phyloP scores from a whole-genome alignment of 768 basidiomycete genomes.

The Lentinula edodes region DNA sequence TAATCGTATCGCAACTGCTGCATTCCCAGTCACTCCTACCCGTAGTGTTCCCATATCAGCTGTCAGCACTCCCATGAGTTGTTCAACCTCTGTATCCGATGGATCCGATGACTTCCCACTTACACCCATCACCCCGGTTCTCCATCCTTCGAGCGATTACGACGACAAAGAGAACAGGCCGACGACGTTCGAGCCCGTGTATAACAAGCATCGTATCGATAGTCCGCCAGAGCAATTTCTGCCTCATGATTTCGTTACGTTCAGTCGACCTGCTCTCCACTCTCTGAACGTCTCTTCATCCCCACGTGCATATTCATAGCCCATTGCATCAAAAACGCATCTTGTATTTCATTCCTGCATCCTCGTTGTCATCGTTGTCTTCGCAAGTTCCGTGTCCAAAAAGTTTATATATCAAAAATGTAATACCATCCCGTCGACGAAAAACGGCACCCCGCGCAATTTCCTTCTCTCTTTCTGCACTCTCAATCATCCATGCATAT shows the following conservation, averaged over 20 bases:
- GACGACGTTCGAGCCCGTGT: constrained; percentile 62
- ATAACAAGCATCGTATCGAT: constrained; percentile 68
- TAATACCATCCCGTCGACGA: constrained; percentile 61
- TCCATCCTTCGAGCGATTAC: constrained; percentile 53
- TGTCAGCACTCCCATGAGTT: constrained; percentile 70
- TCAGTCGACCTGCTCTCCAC: constrained; percentile 74
- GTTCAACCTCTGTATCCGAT: constrained; percentile 68
- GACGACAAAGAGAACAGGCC: constrained; percentile 81
- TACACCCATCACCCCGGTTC: constrained; percentile 71
- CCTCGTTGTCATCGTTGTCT: constrained; percentile 24
- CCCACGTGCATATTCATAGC: constrained; percentile 59
- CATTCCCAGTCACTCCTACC: constrained; percentile 68
- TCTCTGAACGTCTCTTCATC: constrained; percentile 63
- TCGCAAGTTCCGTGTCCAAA: constrained; percentile 33
- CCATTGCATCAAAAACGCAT: constrained; percentile 22
- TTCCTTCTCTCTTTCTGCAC: constrained; percentile 43
- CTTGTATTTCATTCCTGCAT: constrained; percentile 27
- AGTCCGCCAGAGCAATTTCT: constrained; percentile 69
- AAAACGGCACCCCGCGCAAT: constrained; percentile 55
- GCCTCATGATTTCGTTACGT: constrained; percentile 76
- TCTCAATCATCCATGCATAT: constrained; percentile 60
- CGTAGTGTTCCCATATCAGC: constrained; percentile 44
- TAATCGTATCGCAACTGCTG: constrained; percentile 36
- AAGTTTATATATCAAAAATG: constrained; percentile 66
- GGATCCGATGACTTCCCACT: constrained; percentile 79